Conservation (phyloP, 441 rosid species). For the Biscutella auriculata region DNA sequence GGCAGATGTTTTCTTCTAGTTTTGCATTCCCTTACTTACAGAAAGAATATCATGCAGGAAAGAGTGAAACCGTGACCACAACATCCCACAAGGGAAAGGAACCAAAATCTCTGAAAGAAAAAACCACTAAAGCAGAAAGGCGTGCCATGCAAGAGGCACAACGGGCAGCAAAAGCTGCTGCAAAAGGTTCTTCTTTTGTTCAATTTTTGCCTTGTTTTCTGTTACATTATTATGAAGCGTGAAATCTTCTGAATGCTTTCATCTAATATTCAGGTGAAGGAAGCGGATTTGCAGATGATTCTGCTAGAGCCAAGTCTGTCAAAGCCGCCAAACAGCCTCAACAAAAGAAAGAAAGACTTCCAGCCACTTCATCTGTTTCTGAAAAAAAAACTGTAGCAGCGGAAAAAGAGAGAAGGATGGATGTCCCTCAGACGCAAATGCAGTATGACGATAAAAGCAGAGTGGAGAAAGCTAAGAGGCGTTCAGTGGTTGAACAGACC, state of each 20-base stretch:
- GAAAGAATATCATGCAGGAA: constrained; percentile 29
- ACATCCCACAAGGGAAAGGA: constrained; percentile 29
- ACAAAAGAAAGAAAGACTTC: constrained; percentile 50
- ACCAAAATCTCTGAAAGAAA: constrained; percentile 38
- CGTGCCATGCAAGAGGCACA: constrained; percentile 83
- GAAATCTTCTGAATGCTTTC: not conserved
- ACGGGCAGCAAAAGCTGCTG: constrained; percentile 70
- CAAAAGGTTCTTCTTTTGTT: constrained; percentile 43
- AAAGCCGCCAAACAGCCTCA: constrained; percentile 45
- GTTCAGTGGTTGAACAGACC: constrained; percentile 63
- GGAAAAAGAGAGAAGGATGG: constrained; percentile 79
- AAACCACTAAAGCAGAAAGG: constrained; percentile 70
- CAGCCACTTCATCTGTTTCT: constrained; percentile 35
- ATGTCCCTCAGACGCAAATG: constrained; percentile 77
- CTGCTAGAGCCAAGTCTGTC: constrained; percentile 29
- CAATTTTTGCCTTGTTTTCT: not conserved
- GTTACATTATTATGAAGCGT: not conserved
- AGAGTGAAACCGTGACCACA: constrained; percentile 18
- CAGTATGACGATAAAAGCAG: constrained; percentile 77
- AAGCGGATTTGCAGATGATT: constrained; percentile 28
- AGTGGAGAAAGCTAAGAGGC: constrained; percentile 85
- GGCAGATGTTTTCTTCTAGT: not conserved
- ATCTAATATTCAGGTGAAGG: constrained; percentile 27
- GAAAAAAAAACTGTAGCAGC: constrained; percentile 40
- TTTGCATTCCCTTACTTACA: constrained; percentile 7